phyloP scores from a whole-genome alignment of 306 rosid genomes.

The Prunus kanzakura region DNA sequence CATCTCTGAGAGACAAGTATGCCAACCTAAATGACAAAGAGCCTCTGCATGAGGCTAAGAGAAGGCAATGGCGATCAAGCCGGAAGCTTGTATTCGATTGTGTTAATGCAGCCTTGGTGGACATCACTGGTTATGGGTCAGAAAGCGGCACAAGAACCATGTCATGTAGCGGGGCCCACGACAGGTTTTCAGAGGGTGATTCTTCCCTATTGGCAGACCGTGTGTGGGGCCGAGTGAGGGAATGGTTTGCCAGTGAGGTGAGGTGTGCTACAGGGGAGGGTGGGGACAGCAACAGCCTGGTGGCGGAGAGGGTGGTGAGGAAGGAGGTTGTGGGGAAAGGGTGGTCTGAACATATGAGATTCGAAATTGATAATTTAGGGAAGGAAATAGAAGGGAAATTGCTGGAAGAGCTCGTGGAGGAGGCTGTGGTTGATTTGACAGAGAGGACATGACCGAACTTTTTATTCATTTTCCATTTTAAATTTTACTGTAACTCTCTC shows the following conservation, averaged over 20 bases:
- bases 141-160: constrained; percentile 25
- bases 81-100: constrained; percentile 79
- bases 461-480: background rate
- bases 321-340: constrained; percentile 66
- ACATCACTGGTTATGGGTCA: constrained; percentile 48
- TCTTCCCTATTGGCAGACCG: constrained; percentile 49
- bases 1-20: constrained; percentile 72
- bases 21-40: constrained; percentile 47
- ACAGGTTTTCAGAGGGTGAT: constrained; percentile 31
- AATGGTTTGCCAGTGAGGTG: constrained; percentile 52
- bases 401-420: constrained; percentile 76
- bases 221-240: constrained; percentile 68
- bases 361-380: constrained; percentile 66
- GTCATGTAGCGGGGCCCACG: constrained; percentile 36
- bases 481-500: constrained; percentile 29
- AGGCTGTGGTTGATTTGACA: constrained; percentile 61
- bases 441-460: constrained; percentile 27
- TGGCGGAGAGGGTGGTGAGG: constrained; percentile 66
- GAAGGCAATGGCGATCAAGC: constrained; percentile 66
- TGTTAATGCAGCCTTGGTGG: constrained; percentile 58
- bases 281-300: constrained; percentile 70
- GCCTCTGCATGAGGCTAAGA: constrained; percentile 59
- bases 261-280: constrained; percentile 48
- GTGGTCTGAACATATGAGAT: constrained; percentile 58
- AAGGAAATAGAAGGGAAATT: constrained; percentile 63